Evolutionary conservation across 1,284 basidiomycete species (phyloP), one percentile per base, ranked within the genome.

Genomic region (Singerocomus inundabilis): DNA sequence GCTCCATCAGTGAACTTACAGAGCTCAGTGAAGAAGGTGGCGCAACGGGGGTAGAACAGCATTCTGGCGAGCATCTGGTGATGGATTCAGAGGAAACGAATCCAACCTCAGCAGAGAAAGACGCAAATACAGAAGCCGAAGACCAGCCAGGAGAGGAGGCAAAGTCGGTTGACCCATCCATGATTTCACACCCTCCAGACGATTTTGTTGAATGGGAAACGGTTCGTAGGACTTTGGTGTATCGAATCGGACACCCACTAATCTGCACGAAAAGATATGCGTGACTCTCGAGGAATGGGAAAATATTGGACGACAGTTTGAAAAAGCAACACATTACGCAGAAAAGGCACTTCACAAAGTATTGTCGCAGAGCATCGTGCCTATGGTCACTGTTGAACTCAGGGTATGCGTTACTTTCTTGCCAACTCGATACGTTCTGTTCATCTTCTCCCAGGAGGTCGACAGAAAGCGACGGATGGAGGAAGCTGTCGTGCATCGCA

Each of bases 151-250:
- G 52, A 29, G 44, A 33, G n/a, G 37, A 46, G 7, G 30, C 30
- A 26, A 38, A 39, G 5, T 28, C 9, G 7, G 25, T 36, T n/a
- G 51, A 53, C 8, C 24, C 34, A 38, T 15, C 41, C 15, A 18
- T 34, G 34, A 53, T 51, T 15, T 54, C 61, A 5, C 35, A 26
- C 44, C 52, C 68, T 31, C 78, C 77, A 3, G 72, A 71, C 5
- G 78, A 78, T 53, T 87, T 91, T 59, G 70, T 91, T 48, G 88
- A 90, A 64, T 92, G 91, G 91, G 88, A 93, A 70, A 86, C 86
- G 59, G 89, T 91, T 52, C 56, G 83, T 75, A 36, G 48, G 7
- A 48, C 18, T 38, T 24, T n/a, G 28, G 47, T n/a, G 18, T 16
- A 28, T 34, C 37, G 30, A 26, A 36, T 11, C n/a, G 16, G 11